A percentile compares a stretch with the other conserved stretches of the same genome.
Conservation (phyloP, 257 asterid genomes). For the Solanum dulcamara region DNA sequence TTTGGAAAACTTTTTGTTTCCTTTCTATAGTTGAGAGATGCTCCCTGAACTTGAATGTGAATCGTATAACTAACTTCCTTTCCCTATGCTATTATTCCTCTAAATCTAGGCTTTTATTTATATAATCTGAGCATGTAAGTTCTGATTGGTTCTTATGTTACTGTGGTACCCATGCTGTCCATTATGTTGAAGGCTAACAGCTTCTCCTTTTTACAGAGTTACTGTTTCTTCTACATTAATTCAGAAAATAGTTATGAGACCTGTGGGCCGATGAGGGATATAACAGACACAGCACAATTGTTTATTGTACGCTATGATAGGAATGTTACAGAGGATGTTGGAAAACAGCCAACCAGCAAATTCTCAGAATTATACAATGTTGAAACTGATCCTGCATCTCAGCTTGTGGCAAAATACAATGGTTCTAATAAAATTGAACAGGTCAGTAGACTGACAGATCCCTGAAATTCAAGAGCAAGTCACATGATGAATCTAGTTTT, state of each 20-base stretch:
- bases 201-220: slow-evolving; percentile 43
- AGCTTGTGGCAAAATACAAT: slow-evolving; percentile 85
- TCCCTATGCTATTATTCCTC: not conserved
- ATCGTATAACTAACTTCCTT: not conserved
- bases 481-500: not conserved
- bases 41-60: not conserved
- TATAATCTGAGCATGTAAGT: not conserved
- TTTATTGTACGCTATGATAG: slow-evolving; percentile 80
- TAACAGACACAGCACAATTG: slow-evolving; percentile 49
- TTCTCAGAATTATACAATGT: slow-evolving; percentile 45
- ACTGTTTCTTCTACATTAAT: slow-evolving; percentile 82
- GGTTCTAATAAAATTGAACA: slow-evolving; percentile 68
- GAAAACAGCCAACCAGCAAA: slow-evolving; percentile 31
- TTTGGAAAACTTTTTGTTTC: not conserved
- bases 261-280: slow-evolving; percentile 78
- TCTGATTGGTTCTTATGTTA: not conserved
- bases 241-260: slow-evolving; percentile 84
- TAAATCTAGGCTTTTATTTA: not conserved
- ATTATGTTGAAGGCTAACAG: slow-evolving; percentile 4
- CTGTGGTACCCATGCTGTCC: not conserved
- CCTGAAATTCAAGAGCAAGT: not conserved
- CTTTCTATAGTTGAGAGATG: not conserved
- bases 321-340: slow-evolving; percentile 35
- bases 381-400: slow-evolving; percentile 76
- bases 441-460: slow-evolving; percentile 24